Base-by-base conservation (phyloP, 257 asterid species). In the Gentiana dahurica region DNA sequence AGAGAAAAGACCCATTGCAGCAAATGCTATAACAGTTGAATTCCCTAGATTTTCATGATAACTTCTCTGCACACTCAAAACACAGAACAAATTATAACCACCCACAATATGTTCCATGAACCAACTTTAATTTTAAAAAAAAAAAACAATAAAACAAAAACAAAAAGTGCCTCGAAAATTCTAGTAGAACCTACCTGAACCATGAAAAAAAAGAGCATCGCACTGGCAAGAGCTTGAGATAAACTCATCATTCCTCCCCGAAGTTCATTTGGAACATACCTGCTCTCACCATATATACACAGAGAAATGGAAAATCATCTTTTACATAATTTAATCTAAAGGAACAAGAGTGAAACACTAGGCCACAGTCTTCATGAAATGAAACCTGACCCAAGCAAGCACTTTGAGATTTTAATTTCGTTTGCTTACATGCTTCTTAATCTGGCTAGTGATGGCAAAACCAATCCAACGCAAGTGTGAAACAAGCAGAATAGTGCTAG, bases 181-280 rank as follows among this genome's bases (percentile, higher is more conserved):
- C 38, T 9, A 24, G 62, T 38, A 59, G 57, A 60, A 61, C 66
- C 58, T 77, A 85, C 96, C 82, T 80, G 85, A 60, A 87, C 37
- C n/a, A 90, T 79, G 58, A 71, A 71, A 58, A 83, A 68, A 69
- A 85, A 63, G 60, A 81, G n/a, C 10, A 80, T 76, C 37, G 82
- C 84, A 74, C 76, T 74, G 55, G 91, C 89, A 50, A 91, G 97
- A 62, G 78, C 68, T 53, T 78, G 79, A 44, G 95, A 85, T 6
- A 88, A 56, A 73, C 95, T 77, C 75, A 83, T 80, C 80, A 88
- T 83, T 67, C 95, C 99, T 55, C 97, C 99, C 43, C 99, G 95
- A 56, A 88, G 68, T 71, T 83, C 99, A 73, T 85, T 83, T 36
- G 95, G 97, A 71, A 92, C 94, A 67, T 79, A 86, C 89, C 98